A percentile compares a stretch with the other conserved stretches of the same genome.
These are phyloP conservation scores for Eucalyptus erythrocorys DNA, from an alignment of 345 rosid species.

Conservation along the genomic window DNA sequence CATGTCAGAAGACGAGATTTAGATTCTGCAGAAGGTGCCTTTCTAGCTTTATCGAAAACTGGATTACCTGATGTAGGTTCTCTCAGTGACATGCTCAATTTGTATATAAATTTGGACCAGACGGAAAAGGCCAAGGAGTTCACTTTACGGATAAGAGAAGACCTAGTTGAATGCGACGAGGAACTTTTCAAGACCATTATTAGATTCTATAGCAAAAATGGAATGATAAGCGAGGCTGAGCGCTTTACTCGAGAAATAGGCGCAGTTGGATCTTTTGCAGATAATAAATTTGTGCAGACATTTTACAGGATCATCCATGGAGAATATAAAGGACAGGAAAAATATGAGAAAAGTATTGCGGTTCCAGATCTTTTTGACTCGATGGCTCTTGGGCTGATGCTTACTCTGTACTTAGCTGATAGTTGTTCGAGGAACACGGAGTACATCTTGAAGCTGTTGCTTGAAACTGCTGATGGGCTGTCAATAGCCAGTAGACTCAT, in stretches of 20 bases:
- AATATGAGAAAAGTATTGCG: conserved; percentile 6
- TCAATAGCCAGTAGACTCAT: conserved; percentile 35
- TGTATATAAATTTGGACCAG: conserved; percentile 40
- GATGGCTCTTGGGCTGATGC: conserved; percentile 43
- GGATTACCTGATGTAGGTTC: conserved; percentile 76
- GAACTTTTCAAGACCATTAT: conserved; percentile 47
- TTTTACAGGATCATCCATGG: conserved; percentile 23
- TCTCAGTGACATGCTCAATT: conserved; percentile 65
- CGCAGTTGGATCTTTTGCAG: conserved; percentile 11
- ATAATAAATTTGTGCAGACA: conserved; percentile 48
- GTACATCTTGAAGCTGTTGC: conserved; percentile 39
- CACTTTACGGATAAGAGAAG: conserved; percentile 34
- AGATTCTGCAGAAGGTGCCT: conserved; percentile 63
- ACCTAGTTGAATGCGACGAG: conserved; percentile 39
- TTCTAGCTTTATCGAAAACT: conserved; percentile 47
- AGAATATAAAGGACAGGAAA: not conserved
- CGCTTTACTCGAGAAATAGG: conserved; percentile 38
- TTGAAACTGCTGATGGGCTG: conserved; percentile 33
- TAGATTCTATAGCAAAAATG: conserved; percentile 46
- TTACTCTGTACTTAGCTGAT: conserved; percentile 30
- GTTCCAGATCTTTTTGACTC: conserved; percentile 22
- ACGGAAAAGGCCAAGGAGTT: conserved; percentile 47
- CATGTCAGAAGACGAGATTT: conserved; percentile 52
- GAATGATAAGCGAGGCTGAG: conserved; percentile 45
- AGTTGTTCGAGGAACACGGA: conserved; percentile 12